Evolutionary conservation across 2,329 filamentous ascomycete genomes (phyloP).

Genomic region (Pseudogymnoascus sp.): DNA sequence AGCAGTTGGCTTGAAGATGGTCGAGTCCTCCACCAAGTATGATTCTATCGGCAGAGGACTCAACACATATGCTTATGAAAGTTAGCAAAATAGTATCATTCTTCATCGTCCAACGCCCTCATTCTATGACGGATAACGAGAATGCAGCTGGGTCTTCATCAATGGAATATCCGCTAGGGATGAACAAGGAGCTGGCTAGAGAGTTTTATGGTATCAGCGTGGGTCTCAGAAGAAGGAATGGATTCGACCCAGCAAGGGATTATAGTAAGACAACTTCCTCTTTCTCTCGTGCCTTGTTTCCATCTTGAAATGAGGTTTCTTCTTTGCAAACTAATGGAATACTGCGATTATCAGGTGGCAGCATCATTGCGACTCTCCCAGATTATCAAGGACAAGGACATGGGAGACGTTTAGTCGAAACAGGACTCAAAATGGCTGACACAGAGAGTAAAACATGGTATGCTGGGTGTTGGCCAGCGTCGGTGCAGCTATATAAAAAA

Average conservation of each 20-base stretch:
- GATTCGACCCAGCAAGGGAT: neutral
- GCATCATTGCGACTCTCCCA: neutral
- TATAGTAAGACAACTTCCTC: neutral
- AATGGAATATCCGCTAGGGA: neutral
- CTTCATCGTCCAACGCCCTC: neutral
- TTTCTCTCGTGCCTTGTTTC: neutral
- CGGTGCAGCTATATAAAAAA: neutral
- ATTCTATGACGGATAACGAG: neutral
- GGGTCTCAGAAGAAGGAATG: neutral
- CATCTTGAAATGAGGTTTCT: too few species aligned
- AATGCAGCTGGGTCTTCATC: neutral
- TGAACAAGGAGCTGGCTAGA: neutral
- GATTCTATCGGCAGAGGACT: neutral
- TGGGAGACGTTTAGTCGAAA: neutral
- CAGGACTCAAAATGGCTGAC: neutral
- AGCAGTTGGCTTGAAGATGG: neutral
- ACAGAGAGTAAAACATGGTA: neutral
- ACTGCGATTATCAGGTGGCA: neutral
- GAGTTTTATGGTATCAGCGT: neutral
- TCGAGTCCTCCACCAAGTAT: neutral
- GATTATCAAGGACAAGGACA: neutral
- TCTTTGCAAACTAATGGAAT: neutral
- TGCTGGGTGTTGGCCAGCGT: neutral
- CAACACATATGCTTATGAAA: neutral
- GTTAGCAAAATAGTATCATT: neutral